A percentile compares a stretch with the other conserved stretches of the same genome.
Evolutionary conservation across 768 basidiomycete genomes (phyloP).

Genomic region (Lyophyllum atratum): DNA sequence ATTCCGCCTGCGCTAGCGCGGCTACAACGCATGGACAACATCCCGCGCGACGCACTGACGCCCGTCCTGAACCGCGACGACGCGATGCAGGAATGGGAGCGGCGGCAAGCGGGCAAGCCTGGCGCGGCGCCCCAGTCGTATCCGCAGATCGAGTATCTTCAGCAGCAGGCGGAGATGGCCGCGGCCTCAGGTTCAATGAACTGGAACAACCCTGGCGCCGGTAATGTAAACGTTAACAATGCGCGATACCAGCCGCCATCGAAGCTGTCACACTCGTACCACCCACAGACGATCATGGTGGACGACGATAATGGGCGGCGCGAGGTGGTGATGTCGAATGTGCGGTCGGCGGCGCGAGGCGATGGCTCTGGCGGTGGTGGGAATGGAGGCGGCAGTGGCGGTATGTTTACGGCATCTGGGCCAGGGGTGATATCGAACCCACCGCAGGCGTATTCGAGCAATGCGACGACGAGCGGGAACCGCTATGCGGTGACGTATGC

Average conservation of each 20-base stretch:
- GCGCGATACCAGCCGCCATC: constrained; percentile 63
- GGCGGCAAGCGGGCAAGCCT: constrained; percentile 76
- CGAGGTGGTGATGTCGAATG: constrained; percentile 82
- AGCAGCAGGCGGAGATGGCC: constrained; percentile 90
- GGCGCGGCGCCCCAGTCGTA: constrained; percentile 70
- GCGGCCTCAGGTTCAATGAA: constrained; percentile 59
- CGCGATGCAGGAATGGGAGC: constrained; percentile 94
- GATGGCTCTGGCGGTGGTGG: constrained; percentile 32
- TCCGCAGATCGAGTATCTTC: constrained; percentile 87
- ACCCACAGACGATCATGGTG: constrained; percentile 65
- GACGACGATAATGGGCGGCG: constrained; percentile 57
- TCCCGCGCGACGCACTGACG: constrained; percentile 83
- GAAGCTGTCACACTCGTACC: constrained; percentile 65
- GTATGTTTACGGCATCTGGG: constrained; percentile 45
- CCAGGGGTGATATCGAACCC: constrained; percentile 70
- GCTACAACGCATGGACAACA: constrained; percentile 89
- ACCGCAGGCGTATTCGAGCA: constrained; percentile 68
- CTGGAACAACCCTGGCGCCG: constrained; percentile 38
- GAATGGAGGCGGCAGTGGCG: constrained; percentile 35
- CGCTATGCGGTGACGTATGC: constrained; percentile 63
- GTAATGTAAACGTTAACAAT: constrained; percentile 18
- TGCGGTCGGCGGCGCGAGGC: constrained; percentile 60
- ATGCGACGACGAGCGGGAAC: constrained; percentile 51
- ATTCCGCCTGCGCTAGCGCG: constrained; percentile 95
- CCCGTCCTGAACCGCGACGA: constrained; percentile 96